Conservation (phyloP, 345 rosid genomes). For the Barbarea vulgaris region DNA sequence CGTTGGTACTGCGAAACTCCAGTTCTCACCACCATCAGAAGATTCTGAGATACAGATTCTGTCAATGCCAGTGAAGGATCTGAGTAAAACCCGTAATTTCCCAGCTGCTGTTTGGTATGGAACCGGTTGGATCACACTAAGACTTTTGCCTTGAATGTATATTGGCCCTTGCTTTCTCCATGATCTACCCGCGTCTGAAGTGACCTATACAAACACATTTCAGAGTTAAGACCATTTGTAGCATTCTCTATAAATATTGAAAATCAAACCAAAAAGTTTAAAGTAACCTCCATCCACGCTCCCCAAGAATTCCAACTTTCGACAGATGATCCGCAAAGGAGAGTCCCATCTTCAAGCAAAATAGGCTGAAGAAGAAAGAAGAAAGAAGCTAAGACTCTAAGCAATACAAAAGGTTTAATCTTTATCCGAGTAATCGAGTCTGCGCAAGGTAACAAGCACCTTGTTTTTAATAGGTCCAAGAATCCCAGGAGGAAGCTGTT, state of each 20-base stretch:
- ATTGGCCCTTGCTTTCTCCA: slow-evolving; percentile 91
- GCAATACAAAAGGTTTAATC: neutral
- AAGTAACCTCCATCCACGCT: slow-evolving; percentile 80
- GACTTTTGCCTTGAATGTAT: slow-evolving; percentile 58
- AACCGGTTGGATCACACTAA: slow-evolving; percentile 95
- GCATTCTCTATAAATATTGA: neutral
- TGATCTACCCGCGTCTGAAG: slow-evolving; percentile 69
- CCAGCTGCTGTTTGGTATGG: slow-evolving; percentile 69
- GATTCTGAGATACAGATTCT: slow-evolving; percentile 83
- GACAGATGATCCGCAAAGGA: slow-evolving; percentile 89
- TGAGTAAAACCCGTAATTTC: slow-evolving; percentile 60
- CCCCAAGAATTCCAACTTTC: slow-evolving; percentile 99
- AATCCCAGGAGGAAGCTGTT: slow-evolving; percentile 93
- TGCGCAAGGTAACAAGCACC: slow-evolving; percentile 45
- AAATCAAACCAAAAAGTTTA: neutral
- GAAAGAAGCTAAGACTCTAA: neutral
- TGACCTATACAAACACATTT: slow-evolving; percentile 51
- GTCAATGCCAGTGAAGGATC: slow-evolving; percentile 64
- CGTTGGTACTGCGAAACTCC: slow-evolving; percentile 72
- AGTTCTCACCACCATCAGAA: slow-evolving; percentile 63
- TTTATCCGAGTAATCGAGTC: neutral
- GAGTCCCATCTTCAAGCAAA: slow-evolving; percentile 62
- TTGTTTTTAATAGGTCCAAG: slow-evolving; percentile 87
- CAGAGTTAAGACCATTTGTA: slow-evolving; percentile 20
- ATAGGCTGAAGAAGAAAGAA: slow-evolving; percentile 61